Conservation (phyloP, 177 flowering plant genomes). For the Vitis hybrid region DNA sequence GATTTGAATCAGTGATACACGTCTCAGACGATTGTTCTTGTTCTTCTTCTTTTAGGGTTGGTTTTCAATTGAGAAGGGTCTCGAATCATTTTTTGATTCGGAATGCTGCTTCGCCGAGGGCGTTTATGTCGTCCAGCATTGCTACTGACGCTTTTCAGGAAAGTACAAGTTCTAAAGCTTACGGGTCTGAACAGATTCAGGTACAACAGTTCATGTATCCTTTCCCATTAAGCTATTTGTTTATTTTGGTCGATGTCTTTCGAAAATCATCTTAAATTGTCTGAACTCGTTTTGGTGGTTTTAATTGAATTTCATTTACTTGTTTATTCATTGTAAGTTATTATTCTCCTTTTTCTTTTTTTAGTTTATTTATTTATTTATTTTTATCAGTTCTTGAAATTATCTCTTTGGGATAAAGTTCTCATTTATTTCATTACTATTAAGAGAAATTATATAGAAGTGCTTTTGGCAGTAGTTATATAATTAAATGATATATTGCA, state of each 20-base stretch:
- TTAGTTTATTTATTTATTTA: too few species aligned
- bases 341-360: too few species aligned
- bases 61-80: slow-evolving; percentile 23
- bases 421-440: too few species aligned
- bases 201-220: slow-evolving; percentile 21
- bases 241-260: not conserved
- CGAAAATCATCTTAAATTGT: not conserved
- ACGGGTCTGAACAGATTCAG: slow-evolving; percentile 97
- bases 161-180: slow-evolving; percentile 45
- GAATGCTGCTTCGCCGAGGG: slow-evolving; percentile 45
- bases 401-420: too few species aligned
- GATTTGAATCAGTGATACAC: not conserved
- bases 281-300: too few species aligned
- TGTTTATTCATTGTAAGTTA: too few species aligned
- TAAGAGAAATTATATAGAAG: too few species aligned
- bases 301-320: too few species aligned
- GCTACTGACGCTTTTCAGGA: slow-evolving; percentile 52
- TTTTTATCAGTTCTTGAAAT: too few species aligned
- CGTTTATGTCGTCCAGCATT: slow-evolving; percentile 62
- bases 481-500: too few species aligned
- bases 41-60: slow-evolving; percentile 30
- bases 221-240: not conserved
- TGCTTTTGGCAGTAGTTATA: too few species aligned
- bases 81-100: slow-evolving; percentile 19
- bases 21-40: not conserved